phyloP scores from a whole-genome alignment of 73 alveolate species.

The Paramecium octaurelia region DNA sequence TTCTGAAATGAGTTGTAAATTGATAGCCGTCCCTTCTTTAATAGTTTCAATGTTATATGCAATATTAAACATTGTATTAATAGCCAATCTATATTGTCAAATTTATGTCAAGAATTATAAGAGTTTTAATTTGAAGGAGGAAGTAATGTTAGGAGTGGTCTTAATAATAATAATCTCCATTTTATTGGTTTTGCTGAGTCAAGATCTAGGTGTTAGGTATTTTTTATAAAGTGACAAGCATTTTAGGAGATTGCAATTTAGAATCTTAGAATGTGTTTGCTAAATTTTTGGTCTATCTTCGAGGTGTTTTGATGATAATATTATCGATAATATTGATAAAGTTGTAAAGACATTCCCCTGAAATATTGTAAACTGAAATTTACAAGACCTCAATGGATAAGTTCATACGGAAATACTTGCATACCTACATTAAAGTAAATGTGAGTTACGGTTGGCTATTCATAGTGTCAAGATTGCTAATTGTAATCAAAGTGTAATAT shows the following conservation, averaged over 20 bases:
- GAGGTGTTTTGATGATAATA: neutral
- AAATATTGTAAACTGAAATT: neutral
- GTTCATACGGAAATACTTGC: neutral
- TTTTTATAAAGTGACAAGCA: neutral
- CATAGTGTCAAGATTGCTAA: neutral
- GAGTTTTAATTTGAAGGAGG: neutral
- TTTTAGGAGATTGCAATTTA: neutral
- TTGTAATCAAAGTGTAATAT: neutral
- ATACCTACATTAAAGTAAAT: neutral
- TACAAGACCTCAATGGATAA: neutral
- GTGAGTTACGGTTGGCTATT: neutral
- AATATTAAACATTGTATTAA: neutral
- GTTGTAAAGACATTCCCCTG: neutral
- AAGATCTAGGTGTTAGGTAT: neutral
- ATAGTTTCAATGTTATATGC: neutral
- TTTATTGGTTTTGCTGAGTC: neutral
- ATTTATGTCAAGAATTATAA: neutral
- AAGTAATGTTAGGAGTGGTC: neutral
- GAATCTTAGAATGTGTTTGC: neutral
- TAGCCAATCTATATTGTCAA: neutral
- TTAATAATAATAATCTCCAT: neutral
- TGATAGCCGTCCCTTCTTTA: neutral
- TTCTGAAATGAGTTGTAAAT: neutral
- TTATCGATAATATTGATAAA: neutral
- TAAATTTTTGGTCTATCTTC: neutral